phyloP scores from a whole-genome alignment of 768 basidiomycete genomes.

The Tylopilus vinaceipallidus region DNA sequence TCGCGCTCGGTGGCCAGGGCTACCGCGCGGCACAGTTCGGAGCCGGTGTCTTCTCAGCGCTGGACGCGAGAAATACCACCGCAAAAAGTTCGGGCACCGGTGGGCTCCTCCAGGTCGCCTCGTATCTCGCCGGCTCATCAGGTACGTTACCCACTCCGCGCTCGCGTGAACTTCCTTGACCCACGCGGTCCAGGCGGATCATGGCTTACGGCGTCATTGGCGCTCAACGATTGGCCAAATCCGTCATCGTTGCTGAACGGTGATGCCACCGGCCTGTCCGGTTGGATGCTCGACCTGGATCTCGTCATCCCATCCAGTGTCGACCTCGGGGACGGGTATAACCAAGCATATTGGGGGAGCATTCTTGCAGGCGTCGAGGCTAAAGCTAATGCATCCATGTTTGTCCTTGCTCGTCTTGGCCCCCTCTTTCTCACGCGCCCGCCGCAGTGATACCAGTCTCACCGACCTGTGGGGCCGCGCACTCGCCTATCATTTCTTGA shows the following conservation, averaged over 20 bases:
- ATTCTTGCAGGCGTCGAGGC: slow-evolving; percentile 54
- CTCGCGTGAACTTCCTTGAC: background rate
- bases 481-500: slow-evolving; percentile 73
- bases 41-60: slow-evolving; percentile 53
- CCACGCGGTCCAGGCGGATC: slow-evolving; percentile 48
- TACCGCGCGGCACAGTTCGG: slow-evolving; percentile 66
- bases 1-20: slow-evolving; percentile 72
- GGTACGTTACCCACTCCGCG: slow-evolving; percentile 36
- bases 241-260: slow-evolving; percentile 60
- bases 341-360: slow-evolving; percentile 54
- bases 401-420: slow-evolving; percentile 20
- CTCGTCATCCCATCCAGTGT: slow-evolving; percentile 54
- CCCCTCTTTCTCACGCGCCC: background rate
- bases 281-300: slow-evolving; percentile 58
- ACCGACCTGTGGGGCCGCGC: slow-evolving; percentile 64
- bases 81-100: slow-evolving; percentile 60
- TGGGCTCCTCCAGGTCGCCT: slow-evolving; percentile 67
- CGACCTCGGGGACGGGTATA: slow-evolving; percentile 42
- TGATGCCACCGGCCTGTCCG: slow-evolving; percentile 41
- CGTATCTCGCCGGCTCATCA: slow-evolving; percentile 66
- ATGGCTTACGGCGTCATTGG: slow-evolving; percentile 63
- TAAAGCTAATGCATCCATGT: slow-evolving; percentile 56
- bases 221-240: slow-evolving; percentile 62
- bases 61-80: slow-evolving; percentile 61
- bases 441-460: slow-evolving; percentile 55